phyloP scores from a whole-genome alignment of 2,329 filamentous ascomycete genomes.

The Penicillium brevicompactum region DNA sequence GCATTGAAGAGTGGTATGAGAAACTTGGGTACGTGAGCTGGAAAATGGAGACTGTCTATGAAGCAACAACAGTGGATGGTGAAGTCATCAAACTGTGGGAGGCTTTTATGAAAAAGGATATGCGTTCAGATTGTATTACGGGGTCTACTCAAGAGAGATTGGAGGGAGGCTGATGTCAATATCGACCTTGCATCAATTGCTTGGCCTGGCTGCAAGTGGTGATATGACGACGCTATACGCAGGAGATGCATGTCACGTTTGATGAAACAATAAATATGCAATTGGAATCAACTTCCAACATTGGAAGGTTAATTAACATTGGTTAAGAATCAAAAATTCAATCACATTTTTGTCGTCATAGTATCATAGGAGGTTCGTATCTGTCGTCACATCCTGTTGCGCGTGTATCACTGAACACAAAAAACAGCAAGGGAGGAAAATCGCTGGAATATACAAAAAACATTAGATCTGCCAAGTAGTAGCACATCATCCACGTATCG shows the following conservation, averaged over 20 bases:
- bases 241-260: too few species aligned
- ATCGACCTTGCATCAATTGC: too few species aligned
- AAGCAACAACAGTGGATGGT: slow-evolving; percentile 11
- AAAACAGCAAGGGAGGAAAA: background rate
- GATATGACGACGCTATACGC: too few species aligned
- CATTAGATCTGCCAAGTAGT: slow-evolving; percentile 1
- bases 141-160: too few species aligned
- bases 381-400: slow-evolving; percentile 4
- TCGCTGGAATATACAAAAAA: background rate
- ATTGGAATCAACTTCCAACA: too few species aligned
- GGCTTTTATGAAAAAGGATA: slow-evolving; percentile 30
- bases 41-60: slow-evolving; percentile 28
- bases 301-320: too few species aligned
- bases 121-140: background rate
- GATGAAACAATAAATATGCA: too few species aligned
- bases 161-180: too few species aligned
- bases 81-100: slow-evolving; percentile 12
- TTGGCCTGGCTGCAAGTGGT: too few species aligned
- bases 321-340: background rate
- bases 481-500: background rate
- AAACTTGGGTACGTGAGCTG: slow-evolving; percentile 28
- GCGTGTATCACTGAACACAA: background rate
- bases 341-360: slow-evolving; percentile 6
- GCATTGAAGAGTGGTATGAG: slow-evolving; percentile 29
- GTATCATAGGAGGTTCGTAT: slow-evolving; percentile 9